Base-by-base conservation (phyloP, 257 asterid genomes). In the Scutellaria barbata region DNA sequence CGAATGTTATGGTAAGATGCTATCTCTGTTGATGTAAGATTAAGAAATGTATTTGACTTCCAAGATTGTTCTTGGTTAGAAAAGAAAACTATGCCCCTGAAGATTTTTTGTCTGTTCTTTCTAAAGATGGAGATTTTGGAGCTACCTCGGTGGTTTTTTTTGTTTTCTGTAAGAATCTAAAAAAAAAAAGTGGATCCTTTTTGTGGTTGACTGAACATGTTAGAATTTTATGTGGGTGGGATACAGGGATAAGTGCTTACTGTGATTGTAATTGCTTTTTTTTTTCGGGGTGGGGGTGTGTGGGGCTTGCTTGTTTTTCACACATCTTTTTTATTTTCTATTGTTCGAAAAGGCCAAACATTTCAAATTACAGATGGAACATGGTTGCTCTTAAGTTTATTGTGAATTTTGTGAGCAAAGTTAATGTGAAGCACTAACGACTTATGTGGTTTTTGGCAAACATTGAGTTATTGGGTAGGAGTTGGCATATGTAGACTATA, bases 1-100 rank as follows among this genome's bases (percentile, higher is more conserved):
- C 96, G 2, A 88, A 75, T 78, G 88, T 71, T 33, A 85, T 82
- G 96, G 98, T 92, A 85, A 82, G 47, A 71, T 54, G 18, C 55
- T 33, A 40, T 30, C 10, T 56, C 50, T 72, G 8, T 60, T 66
- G 40, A 10, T 74, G n/a, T 42, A 42, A 7, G 64, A 10, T 53
- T 37, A 17, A n/a, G 20, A 30, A 8, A 3, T 39, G 37, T 50
- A 30, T 76, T 55, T 33, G 13, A 75, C 53, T 40, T 57, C 51
- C n/a, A 11, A 51, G 42, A 55, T 55, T 63, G 43, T 68, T 54
- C 66, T 45, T 16, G 63, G 57, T n/a, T 16, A 43, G 20, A 5
- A 53, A 58, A 55, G 39, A 65, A 20, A 52, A 10, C 8, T 9
- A 40, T 11, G 51, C 57, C 33, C 18, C 22, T 62, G 55, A 41